Percentiles rank a stretch among this genome's conserved stretches.
Evolutionary conservation across 1,284 basidiomycete genomes (phyloP).

Genomic region (Puccinia coronata): DNA sequence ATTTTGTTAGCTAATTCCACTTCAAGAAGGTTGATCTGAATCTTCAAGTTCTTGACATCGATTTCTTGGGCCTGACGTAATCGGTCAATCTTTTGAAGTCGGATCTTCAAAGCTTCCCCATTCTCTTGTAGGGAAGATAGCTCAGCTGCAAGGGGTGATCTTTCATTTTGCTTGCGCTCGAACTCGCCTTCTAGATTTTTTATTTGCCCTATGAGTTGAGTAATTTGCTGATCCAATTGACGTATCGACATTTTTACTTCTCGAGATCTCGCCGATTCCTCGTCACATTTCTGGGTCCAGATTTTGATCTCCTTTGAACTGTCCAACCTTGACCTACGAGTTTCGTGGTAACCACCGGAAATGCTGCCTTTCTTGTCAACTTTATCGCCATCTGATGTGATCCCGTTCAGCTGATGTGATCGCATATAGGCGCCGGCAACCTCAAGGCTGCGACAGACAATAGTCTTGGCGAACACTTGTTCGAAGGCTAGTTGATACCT

Average conservation of each 20-base stretch:
- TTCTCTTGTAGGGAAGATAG: constrained; percentile 68
- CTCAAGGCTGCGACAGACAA: constrained; percentile 87
- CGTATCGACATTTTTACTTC: constrained; percentile 74
- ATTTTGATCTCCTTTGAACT: constrained; percentile 74
- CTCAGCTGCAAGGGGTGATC: constrained; percentile 71
- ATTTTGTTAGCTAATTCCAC: constrained; percentile 77
- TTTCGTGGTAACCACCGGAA: constrained; percentile 94
- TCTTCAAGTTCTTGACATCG: constrained; percentile 59
- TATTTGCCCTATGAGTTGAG: constrained; percentile 72
- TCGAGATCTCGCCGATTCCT: constrained; percentile 67
- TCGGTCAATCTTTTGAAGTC: constrained; percentile 69
- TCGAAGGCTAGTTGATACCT: constrained; percentile 80
- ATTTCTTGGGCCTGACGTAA: constrained; percentile 72
- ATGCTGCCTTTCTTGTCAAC: constrained; percentile 94
- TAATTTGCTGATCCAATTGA: constrained; percentile 83
- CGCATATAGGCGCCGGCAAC: constrained; percentile 93
- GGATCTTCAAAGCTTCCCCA: constrained; percentile 69
- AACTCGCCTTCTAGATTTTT: constrained; percentile 72
- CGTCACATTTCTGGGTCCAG: constrained; percentile 74
- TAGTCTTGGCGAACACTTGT: constrained; percentile 97
- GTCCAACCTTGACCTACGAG: constrained; percentile 84
- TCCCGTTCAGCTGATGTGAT: constrained; percentile 90
- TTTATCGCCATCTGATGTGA: constrained; percentile 96
- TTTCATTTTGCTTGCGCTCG: constrained; percentile 69
- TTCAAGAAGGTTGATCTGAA: constrained; percentile 66